Percentiles rank a stretch among this genome's conserved stretches.
These are phyloP conservation scores for Plasmodium yoelii DNA, from an alignment of 169 alveolate genomes.

Conservation along the genomic window DNA sequence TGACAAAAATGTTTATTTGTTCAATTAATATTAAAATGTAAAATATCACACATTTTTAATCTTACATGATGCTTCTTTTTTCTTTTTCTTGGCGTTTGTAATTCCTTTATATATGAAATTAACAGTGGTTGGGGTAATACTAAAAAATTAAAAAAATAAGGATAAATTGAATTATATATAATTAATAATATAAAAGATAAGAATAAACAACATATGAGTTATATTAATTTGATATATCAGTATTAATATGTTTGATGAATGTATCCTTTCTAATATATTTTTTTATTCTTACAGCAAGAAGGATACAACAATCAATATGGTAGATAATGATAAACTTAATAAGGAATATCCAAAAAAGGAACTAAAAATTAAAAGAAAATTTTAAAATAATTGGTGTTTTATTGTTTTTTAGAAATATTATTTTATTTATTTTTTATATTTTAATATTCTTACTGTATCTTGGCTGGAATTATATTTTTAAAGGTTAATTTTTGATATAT, in stretches of 20 bases:
- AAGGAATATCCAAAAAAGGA: conserved; percentile 7
- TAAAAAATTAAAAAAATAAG: conserved; percentile 5
- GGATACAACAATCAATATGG: conserved; percentile 17
- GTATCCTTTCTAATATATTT: neutral
- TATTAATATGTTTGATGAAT: neutral
- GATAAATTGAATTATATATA: neutral
- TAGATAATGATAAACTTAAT: conserved; percentile 11
- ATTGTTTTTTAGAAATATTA: neutral
- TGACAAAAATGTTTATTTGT: neutral
- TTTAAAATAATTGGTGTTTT: neutral
- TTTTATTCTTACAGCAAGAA: conserved; percentile 36
- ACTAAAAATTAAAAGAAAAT: conserved; percentile 23
- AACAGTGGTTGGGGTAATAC: conserved; percentile 21
- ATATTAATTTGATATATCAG: neutral
- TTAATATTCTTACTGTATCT: conserved; percentile 19
- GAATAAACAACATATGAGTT: too few species aligned
- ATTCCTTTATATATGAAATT: conserved; percentile 50
- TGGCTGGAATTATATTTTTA: conserved; percentile 35
- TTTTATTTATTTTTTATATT: neutral
- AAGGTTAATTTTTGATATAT: conserved; percentile 14
- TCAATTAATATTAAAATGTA: neutral
- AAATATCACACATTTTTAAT: conserved; percentile 1
- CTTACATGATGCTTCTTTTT: conserved; percentile 52
- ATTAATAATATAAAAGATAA: neutral
- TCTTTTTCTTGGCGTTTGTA: conserved; percentile 52